Evolutionary conservation across 2,329 filamentous ascomycete genomes (phyloP), one percentile per base, ranked within the genome.

Genomic region (Talaromyces sp.): DNA sequence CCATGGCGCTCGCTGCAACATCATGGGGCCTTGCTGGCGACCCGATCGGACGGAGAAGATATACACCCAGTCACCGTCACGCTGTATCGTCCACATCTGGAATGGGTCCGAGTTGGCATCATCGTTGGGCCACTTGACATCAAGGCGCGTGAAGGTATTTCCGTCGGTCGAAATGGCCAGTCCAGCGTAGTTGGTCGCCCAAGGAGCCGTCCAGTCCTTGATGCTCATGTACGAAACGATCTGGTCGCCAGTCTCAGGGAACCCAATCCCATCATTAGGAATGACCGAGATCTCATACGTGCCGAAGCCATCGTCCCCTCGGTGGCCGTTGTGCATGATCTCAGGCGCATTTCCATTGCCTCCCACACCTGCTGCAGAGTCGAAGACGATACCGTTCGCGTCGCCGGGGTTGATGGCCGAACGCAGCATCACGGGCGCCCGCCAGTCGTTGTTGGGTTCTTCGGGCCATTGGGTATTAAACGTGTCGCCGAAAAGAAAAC

Each of bases 221-320:
- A 62, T 62, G 49, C 60, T 62, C 60, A 62, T 62, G 49, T 54
- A 62, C 8, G 60, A 62, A 19, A 62, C 55, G 49, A 62, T 62
- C 56, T 62, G 60, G 30, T 62, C 47, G 28, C 57, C 57, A 6
- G 44, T 62, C 47, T 62, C 60, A 2, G 60, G 56, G 33, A 59
- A 62, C 27, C 56, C 51, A 25, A 62, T 59, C 17, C 60, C 60
- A 25, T 62, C 60, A 36, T 62, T 62, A 2, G 60, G 60, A 42
- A 62, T 62, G 15, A 62, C 60, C 19, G 56, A 59, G 28, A 55
- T 51, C 28, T 62, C 60, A 17, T 22, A 25, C 25, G 49, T 58
- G 5, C 60, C 60, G 13, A 49, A 54, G 27, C 60, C 60, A 44
- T 62, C 60, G 44, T 57, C 60, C 4, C 55, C 56, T 27, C 30